Conservation (phyloP, 2,329 filamentous ascomycete species). For the Didymella pomorum region DNA sequence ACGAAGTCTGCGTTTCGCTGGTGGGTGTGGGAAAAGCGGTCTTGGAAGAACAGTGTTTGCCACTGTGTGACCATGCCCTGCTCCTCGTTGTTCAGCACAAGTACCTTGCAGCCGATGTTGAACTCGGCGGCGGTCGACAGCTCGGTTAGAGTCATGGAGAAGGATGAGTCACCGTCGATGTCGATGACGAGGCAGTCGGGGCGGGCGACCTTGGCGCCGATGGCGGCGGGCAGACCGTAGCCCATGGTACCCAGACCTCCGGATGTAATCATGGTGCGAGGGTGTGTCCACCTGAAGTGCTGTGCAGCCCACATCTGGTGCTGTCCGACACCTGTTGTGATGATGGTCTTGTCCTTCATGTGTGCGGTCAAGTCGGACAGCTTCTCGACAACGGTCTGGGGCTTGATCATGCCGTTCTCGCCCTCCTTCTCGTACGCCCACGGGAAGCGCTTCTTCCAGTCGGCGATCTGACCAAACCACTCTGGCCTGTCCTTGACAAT, state of each 20-base stretch:
- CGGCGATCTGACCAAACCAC: slow-evolving; percentile 89
- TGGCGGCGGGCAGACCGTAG: slow-evolving; percentile 90
- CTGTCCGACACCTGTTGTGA: slow-evolving; percentile 93
- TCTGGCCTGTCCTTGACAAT: slow-evolving; percentile 72
- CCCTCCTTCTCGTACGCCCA: slow-evolving; percentile 84
- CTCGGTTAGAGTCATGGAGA: slow-evolving; percentile 98
- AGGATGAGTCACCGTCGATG: slow-evolving; percentile 98
- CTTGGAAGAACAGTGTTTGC: slow-evolving; percentile 97
- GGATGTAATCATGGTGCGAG: slow-evolving; percentile 93
- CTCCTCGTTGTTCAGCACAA: slow-evolving; percentile 95
- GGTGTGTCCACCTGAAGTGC: slow-evolving; percentile 93
- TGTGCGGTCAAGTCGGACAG: slow-evolving; percentile 83
- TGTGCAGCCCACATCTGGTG: slow-evolving; percentile 99
- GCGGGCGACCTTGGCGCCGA: slow-evolving; percentile 88
- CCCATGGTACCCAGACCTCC: slow-evolving; percentile 97
- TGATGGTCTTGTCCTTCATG: slow-evolving; percentile 84
- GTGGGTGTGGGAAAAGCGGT: slow-evolving; percentile 91
- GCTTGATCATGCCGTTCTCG: slow-evolving; percentile 84
- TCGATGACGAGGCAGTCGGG: slow-evolving; percentile 89
- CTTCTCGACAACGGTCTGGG: slow-evolving; percentile 89
- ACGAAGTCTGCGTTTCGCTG: slow-evolving; percentile 96
- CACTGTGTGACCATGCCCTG: slow-evolving; percentile 99
- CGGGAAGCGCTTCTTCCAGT: slow-evolving; percentile 92
- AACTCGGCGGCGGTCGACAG: slow-evolving; percentile 93
- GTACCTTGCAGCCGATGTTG: slow-evolving; percentile 94